Evolutionary conservation across 2,329 filamentous ascomycete species (phyloP).

Genomic region (Fusarium bactridioides): DNA sequence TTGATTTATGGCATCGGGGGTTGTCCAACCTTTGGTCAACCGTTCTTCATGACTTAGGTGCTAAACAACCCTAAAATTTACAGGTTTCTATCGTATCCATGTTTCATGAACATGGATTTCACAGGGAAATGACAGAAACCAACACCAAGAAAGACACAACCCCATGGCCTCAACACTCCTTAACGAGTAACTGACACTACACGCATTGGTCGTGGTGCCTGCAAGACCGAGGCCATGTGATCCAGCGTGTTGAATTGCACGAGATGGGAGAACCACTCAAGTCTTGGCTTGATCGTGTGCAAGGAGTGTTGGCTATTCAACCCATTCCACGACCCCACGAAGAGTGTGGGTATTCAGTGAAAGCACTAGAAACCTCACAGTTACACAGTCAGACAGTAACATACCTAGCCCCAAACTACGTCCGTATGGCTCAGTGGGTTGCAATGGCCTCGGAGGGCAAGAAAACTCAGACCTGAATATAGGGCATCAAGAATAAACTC

Average conservation of each 20-base stretch:
- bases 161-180: not conserved
- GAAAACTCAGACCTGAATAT: too few relatives aligned
- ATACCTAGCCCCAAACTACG: not conserved
- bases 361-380: not conserved
- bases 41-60: too few relatives aligned
- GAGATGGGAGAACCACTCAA: not conserved
- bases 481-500: too few relatives aligned
- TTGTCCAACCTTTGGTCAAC: too few relatives aligned
- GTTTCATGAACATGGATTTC: accelerated
- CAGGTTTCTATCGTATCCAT: accelerated
- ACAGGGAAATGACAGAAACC: not conserved
- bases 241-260: not conserved
- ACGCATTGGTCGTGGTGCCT: not conserved
- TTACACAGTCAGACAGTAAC: not conserved
- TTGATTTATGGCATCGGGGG: accelerated
- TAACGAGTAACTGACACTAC: not conserved
- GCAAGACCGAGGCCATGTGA: not conserved
- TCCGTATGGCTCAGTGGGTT: not conserved
- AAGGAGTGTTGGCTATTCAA: not conserved
- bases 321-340: not conserved
- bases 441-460: not conserved
- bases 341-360: not conserved
- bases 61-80: too few relatives aligned
- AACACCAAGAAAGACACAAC: not conserved
- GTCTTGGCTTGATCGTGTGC: not conserved